Evolutionary conservation across 2,329 filamentous ascomycete species (phyloP).

Genomic region (Leptographium galeiforme): DNA sequence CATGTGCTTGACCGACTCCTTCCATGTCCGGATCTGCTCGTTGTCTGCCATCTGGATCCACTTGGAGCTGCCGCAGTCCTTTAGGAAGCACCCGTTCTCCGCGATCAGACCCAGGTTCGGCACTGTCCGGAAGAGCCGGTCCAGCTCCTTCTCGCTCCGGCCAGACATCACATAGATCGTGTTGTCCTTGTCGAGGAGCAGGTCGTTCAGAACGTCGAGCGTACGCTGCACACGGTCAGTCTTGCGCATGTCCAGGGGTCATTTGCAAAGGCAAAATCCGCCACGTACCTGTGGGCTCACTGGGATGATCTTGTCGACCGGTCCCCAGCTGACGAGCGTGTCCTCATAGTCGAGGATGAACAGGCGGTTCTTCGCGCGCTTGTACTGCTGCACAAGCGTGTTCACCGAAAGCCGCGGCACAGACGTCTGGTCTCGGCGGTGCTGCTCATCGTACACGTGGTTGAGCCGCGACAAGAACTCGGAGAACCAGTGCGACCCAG

Average conservation of each 20-base stretch:
- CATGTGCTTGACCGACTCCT: slow-evolving; percentile 67
- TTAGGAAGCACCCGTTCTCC: slow-evolving; percentile 87
- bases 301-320: slow-evolving; percentile 70
- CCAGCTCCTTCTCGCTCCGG: slow-evolving; percentile 74
- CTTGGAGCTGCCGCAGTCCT: slow-evolving; percentile 49
- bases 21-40: slow-evolving; percentile 62
- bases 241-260: too few species aligned
- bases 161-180: slow-evolving; percentile 90
- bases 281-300: slow-evolving; percentile 56
- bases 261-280: too few species aligned
- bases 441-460: slow-evolving; percentile 70
- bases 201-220: slow-evolving; percentile 67
- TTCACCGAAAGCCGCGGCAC: slow-evolving; percentile 71
- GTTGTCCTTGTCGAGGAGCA: slow-evolving; percentile 69
- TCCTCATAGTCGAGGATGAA: slow-evolving; percentile 93
- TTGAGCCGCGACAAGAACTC: slow-evolving; percentile 59
- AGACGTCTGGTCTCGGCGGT: slow-evolving; percentile 69
- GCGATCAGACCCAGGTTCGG: slow-evolving; percentile 80
- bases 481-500: slow-evolving; percentile 76
- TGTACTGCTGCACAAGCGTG: slow-evolving; percentile 52
- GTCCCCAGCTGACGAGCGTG: slow-evolving; percentile 77
- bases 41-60: slow-evolving; percentile 73
- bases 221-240: slow-evolving; percentile 43
- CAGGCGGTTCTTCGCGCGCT: slow-evolving; percentile 51
- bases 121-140: slow-evolving; percentile 71